phyloP scores from a whole-genome alignment of 1,284 basidiomycete species.

The Irpex sp. region DNA sequence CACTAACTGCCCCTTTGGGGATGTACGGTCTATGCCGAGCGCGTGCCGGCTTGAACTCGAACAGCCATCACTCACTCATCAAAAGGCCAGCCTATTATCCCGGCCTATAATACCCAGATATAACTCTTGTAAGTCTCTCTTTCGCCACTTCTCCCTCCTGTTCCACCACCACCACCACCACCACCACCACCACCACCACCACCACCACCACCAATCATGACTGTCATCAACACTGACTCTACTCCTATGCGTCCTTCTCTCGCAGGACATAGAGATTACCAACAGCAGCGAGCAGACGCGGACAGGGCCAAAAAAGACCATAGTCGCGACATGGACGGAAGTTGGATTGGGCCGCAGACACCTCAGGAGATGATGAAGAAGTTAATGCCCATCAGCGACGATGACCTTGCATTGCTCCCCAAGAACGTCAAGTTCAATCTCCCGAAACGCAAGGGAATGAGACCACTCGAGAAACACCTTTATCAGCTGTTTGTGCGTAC shows the following conservation, averaged over 20 bases:
- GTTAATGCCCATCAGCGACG: not conserved
- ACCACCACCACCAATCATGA: not conserved
- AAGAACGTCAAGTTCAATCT: not conserved
- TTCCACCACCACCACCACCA: not conserved
- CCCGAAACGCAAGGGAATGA: not conserved
- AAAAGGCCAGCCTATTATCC: not conserved
- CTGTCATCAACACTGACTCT: not conserved
- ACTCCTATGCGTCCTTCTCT: not conserved
- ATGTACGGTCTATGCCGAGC: not conserved
- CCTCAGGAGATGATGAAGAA: not conserved
- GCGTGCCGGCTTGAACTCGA: not conserved
- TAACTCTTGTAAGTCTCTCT: not conserved
- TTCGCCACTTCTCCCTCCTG: not conserved
- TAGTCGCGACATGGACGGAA: not conserved
- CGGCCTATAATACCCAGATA: not conserved
- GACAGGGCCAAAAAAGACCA: not conserved
- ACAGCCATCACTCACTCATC: not conserved
- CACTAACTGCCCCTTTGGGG: not conserved
- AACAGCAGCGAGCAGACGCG: not conserved
- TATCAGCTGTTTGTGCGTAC: not conserved
- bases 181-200: no score
- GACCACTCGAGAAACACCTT: not conserved
- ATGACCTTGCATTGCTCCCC: not conserved
- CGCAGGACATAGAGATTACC: not conserved
- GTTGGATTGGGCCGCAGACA: not conserved